Evolutionary conservation across 1,284 basidiomycete genomes (phyloP).

Genomic region (Melampsora americana): DNA sequence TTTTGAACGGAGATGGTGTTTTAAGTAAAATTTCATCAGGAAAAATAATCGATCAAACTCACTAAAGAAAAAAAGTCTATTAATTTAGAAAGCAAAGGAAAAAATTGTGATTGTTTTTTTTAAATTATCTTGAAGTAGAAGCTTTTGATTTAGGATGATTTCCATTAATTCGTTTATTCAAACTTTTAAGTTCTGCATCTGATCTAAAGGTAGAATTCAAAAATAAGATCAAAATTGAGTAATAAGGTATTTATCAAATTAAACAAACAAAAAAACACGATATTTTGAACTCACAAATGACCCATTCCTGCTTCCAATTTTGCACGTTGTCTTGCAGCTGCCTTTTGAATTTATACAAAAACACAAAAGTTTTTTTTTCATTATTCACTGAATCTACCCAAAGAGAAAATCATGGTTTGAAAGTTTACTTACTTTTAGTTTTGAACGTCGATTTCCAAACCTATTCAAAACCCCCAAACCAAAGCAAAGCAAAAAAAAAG

Average conservation of each 20-base stretch:
- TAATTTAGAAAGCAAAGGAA: too few relatives aligned
- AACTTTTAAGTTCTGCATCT: constrained; percentile 22
- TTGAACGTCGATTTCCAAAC: constrained; percentile 37
- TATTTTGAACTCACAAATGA: constrained; percentile 22
- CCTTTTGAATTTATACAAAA: not conserved
- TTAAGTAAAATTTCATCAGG: too few relatives aligned
- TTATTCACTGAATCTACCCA: too few relatives aligned
- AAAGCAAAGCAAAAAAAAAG: not conserved
- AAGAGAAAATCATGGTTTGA: too few relatives aligned
- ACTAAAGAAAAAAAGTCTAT: too few relatives aligned
- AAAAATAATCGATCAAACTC: too few relatives aligned
- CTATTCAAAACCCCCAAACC: not conserved
- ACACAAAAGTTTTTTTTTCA: too few relatives aligned
- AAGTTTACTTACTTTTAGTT: constrained; percentile 4
- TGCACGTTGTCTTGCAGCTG: constrained; percentile 27
- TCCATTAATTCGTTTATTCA: constrained; percentile 21
- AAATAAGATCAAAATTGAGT: not conserved
- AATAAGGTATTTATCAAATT: too few relatives aligned
- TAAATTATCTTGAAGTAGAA: not conserved
- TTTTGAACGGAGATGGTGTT: too few relatives aligned
- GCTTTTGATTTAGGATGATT: not conserved
- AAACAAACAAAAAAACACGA: too few relatives aligned
- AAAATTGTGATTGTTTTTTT: too few relatives aligned
- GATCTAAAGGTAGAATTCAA: not conserved
- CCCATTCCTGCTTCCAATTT: constrained; percentile 38